Base-by-base conservation (phyloP, 495 filamentous ascomycete species). In the Penicillium angulare region DNA sequence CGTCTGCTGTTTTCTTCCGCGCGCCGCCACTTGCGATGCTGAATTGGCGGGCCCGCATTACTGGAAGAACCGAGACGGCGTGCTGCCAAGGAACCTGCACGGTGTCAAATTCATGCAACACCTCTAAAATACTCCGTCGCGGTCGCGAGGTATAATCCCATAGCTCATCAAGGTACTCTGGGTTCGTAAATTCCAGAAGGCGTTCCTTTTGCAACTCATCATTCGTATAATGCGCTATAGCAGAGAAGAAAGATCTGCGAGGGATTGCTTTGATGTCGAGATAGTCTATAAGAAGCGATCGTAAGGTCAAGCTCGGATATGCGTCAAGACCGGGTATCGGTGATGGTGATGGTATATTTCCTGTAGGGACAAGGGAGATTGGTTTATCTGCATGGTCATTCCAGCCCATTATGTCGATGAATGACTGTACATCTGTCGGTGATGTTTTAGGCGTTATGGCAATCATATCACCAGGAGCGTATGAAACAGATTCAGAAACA, bases 111-210 rank as follows among this genome's bases (percentile, higher is more conserved):
- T 99, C 93, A 36, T 90, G 82, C 20, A 99, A 75, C 1, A 96
- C 84, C 64, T 99, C 93, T 7, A 99, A 67, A 55, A 97, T 95
- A 53, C 86, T 92, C 34, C 93, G 85, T 39, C 93, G 85, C 6
- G 93, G 92, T 6, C 95, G 86, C 4, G 90, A 90, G 1, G 92
- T 92, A 65, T 97, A 99, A 64, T 99, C 95, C 72, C 87, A 96
- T 15, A 95, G 82, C 52, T 99, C 95, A 57, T 97, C 90, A 8
- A 89, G 78, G 62, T 85, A 87, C 15, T 85, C 77, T 0, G 87
- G 81, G 46, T 85, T 78, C 0, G 84, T 83, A 53, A 99, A 95
- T 55, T 97, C 92, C 2, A 80, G 57, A 0, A 99, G 79, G 8
- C 92, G 84, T 43, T 95, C 89, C 56, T 83, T 83, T 46, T 97